Evolutionary conservation across 73 alveolate species (phyloP).

Genomic region (Paramecium primaurelia): DNA sequence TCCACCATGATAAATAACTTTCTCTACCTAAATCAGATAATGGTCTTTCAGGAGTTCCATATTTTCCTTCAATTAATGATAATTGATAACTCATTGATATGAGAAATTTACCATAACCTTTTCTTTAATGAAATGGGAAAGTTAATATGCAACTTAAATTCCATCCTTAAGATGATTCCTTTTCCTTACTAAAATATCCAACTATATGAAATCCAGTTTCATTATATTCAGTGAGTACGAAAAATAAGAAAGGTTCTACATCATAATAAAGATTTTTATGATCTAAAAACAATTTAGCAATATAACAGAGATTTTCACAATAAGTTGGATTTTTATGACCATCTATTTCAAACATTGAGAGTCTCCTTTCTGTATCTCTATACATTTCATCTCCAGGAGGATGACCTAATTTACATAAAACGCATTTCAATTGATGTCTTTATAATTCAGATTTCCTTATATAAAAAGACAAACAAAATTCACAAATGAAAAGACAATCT

Average conservation of each 20-base stretch:
- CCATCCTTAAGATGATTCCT: slow-evolving; percentile 75
- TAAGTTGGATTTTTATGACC: slow-evolving; percentile 86
- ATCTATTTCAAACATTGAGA: slow-evolving; percentile 97
- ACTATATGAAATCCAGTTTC: slow-evolving; percentile 88
- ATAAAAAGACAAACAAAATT: slow-evolving; percentile 72
- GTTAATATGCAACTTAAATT: slow-evolving; percentile 94
- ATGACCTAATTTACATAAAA: slow-evolving; percentile 66
- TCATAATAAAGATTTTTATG: slow-evolving; percentile 94
- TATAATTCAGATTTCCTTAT: slow-evolving; percentile 70
- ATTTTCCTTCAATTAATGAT: slow-evolving; percentile 73
- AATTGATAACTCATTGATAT: slow-evolving; percentile 93
- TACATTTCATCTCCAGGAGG: slow-evolving; percentile 99
- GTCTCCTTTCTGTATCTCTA: slow-evolving; percentile 74
- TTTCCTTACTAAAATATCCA: slow-evolving; percentile 97
- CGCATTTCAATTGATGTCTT: slow-evolving; percentile 75
- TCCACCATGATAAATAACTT: slow-evolving; percentile 91
- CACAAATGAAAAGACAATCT: slow-evolving; percentile 87
- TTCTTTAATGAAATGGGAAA: slow-evolving; percentile 94
- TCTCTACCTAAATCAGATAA: slow-evolving; percentile 91
- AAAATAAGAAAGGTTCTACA: slow-evolving; percentile 95
- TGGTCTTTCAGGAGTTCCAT: slow-evolving; percentile 96
- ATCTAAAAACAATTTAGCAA: slow-evolving; percentile 94
- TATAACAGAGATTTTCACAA: slow-evolving; percentile 96
- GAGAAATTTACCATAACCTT: slow-evolving; percentile 98
- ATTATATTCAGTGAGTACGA: slow-evolving; percentile 91